Percentiles rank a stretch among this genome's conserved stretches.
These are phyloP conservation scores for Spathaspora boniae DNA, from an alignment of 805 yeast genomes.

Conservation along the genomic window DNA sequence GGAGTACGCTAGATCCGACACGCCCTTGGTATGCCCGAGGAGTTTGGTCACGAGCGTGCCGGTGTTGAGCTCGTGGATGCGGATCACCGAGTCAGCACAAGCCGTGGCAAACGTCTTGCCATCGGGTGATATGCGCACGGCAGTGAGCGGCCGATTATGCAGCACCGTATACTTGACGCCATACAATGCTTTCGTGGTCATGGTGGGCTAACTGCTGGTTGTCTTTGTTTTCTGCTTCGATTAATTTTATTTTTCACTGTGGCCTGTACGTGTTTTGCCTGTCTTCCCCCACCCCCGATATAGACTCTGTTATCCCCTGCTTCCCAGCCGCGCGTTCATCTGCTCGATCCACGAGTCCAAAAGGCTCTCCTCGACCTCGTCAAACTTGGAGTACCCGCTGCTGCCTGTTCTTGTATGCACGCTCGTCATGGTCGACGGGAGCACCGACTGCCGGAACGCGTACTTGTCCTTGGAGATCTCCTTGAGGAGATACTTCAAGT, in stretches of 20 bases:
- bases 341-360: conserved; percentile 41
- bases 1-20: conserved; percentile 75
- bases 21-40: conserved; percentile 63
- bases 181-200: too few species aligned
- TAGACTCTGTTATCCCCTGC: too few species aligned
- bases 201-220: too few species aligned
- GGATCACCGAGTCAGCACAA: conserved; percentile 27
- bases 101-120: conserved; percentile 55
- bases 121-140: conserved; percentile 60
- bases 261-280: too few species aligned
- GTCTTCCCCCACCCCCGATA: too few species aligned
- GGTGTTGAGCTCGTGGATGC: conserved; percentile 18
- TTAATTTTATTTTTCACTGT: too few species aligned
- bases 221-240: too few species aligned
- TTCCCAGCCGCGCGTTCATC: too few species aligned
- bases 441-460: conserved; percentile 20
- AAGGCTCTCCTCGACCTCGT: conserved; percentile 40
- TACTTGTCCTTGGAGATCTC: conserved; percentile 26
- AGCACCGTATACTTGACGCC: too few species aligned
- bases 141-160: conserved; percentile 25
- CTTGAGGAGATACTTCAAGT: conserved; percentile 35
- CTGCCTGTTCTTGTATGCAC: not conserved
- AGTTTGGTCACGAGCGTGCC: conserved; percentile 33
- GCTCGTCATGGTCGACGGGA: conserved; percentile 32
- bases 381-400: conserved; percentile 19